Percentiles rank a stretch among this genome's conserved stretches.
These are phyloP conservation scores for Xylaria hypoxylon DNA, from an alignment of 2,329 filamentous ascomycete species.

Conservation along the genomic window DNA sequence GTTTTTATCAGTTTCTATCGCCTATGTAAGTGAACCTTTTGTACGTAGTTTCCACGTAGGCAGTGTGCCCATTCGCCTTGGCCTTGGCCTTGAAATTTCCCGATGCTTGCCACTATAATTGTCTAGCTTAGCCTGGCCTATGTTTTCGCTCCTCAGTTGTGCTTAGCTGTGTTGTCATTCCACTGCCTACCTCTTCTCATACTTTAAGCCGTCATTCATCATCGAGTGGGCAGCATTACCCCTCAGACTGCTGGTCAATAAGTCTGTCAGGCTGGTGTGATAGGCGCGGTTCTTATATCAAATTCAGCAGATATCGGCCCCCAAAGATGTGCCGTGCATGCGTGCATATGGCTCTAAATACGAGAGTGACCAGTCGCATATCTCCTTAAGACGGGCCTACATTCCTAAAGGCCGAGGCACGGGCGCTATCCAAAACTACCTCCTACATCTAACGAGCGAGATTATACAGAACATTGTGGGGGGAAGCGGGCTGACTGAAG, in stretches of 20 bases:
- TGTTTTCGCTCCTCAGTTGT: background rate
- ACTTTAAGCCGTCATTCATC: background rate
- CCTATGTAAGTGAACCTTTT: background rate
- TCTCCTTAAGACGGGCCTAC: slow-evolving; percentile 5
- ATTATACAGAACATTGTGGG: slow-evolving; percentile 16
- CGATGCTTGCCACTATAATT: background rate
- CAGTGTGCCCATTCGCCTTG: background rate
- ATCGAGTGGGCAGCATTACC: slow-evolving; percentile 10
- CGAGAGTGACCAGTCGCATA: slow-evolving; percentile 32
- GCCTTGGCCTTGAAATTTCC: slow-evolving; percentile 13
- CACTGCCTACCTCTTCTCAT: too few species aligned
- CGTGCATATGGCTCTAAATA: slow-evolving; percentile 14
- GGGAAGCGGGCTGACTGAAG: slow-evolving; percentile 19
- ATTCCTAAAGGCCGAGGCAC: slow-evolving; percentile 15
- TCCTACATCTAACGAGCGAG: background rate
- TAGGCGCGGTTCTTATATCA: slow-evolving; percentile 14
- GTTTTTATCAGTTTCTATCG: background rate
- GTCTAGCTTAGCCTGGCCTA: background rate
- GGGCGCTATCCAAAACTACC: slow-evolving; percentile 17
- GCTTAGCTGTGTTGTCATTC: background rate
- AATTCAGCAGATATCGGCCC: slow-evolving; percentile 23
- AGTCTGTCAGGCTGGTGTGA: slow-evolving; percentile 14
- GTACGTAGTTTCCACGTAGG: background rate
- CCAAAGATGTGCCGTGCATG: slow-evolving; percentile 22
- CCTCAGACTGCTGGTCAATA: slow-evolving; percentile 17